Evolutionary conservation across 2,329 filamentous ascomycete genomes (phyloP), one percentile per base, ranked within the genome.

Genomic region (Trichoderma gracile): DNA sequence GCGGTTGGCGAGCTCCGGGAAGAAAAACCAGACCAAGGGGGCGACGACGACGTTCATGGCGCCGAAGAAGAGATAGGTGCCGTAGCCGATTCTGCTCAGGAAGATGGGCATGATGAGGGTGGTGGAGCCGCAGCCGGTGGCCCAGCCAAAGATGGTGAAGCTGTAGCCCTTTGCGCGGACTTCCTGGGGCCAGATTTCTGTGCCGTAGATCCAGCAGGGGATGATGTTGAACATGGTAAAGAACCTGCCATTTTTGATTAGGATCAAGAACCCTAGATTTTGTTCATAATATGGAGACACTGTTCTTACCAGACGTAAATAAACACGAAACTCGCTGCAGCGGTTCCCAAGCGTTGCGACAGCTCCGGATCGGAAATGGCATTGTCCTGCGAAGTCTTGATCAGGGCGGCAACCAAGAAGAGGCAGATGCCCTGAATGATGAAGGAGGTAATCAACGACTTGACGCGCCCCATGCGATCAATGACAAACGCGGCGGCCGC

Each of bases 61-160:
- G 3, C 78, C 81, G 59, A 84, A 82, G 55, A 85, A 75, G 67
- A 84, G 79, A 68, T 83, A 84, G 0, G 80, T 84, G 9, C 78
- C 76, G 67, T 77, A 81, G 65, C 77, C 74, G 23, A 84, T 68
- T n/a, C 73, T 73, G 47, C 69, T 73, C 65, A 85, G 81, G 78
- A 85, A 82, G 70, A 84, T 81, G 27, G 80, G 81, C 67, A 74
- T 85, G 66, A 84, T 79, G 53, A 85, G 75, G 2, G 78, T 78
- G 1, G 83, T 84, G 79, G 81, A 80, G 42, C 83, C 83, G 9
- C 82, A 80, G 43, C 83, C 84, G 64, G 85, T 79, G 19, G 84
- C 83, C 84, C 84, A 87, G 1, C 84, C 83, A 2, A 82, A 82
- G 65, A 87, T 84, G 19, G 81, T 81, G 67, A 86, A 85, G 8